These are phyloP conservation scores for Botrytis tulipae DNA, from an alignment of 2,329 filamentous ascomycete genomes.

Conservation along the genomic window DNA sequence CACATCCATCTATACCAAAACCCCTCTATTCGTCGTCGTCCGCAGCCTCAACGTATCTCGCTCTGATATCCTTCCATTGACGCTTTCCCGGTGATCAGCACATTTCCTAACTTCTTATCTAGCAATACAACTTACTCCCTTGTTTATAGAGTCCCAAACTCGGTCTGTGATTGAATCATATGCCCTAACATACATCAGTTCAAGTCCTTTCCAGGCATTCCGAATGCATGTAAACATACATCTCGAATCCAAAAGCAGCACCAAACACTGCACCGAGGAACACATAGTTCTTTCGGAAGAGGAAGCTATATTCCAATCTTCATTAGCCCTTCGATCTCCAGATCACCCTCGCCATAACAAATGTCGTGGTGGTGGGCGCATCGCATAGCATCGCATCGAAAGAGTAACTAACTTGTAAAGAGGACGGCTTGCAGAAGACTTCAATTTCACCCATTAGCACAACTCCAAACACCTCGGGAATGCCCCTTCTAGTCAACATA, in stretches of 20 bases:
- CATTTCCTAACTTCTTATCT: constrained; percentile 13
- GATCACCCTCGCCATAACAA: neutral
- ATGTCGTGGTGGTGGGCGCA: constrained; percentile 5
- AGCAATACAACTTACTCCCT: constrained; percentile 68
- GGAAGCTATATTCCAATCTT: constrained; percentile 53
- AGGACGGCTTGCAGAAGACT: constrained; percentile 28
- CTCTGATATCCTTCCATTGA: constrained; percentile 99
- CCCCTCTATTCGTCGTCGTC: constrained; percentile 57
- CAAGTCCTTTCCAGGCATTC: constrained; percentile 1
- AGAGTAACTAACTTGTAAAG: constrained; percentile 38
- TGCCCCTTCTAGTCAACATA: neutral
- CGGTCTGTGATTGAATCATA: constrained; percentile 81
- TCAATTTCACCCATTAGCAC: constrained; percentile 6
- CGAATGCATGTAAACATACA: constrained; percentile 59
- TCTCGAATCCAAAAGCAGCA: constrained; percentile 85
- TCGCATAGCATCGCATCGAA: constrained; percentile 12
- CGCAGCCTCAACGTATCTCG: constrained; percentile 72
- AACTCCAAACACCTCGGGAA: neutral
- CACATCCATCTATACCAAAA: neutral
- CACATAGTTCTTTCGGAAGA: constrained; percentile 83
- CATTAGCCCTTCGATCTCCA: constrained; percentile 24
- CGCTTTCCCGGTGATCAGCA: constrained; percentile 59
- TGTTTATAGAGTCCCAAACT: constrained; percentile 89
- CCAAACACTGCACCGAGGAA: constrained; percentile 87
- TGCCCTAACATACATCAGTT: constrained; percentile 52